A percentile compares a stretch with the other conserved stretches of the same genome.
Conservation (phyloP, 2,329 filamentous ascomycete genomes). For the Cytospora paraplurivora region DNA sequence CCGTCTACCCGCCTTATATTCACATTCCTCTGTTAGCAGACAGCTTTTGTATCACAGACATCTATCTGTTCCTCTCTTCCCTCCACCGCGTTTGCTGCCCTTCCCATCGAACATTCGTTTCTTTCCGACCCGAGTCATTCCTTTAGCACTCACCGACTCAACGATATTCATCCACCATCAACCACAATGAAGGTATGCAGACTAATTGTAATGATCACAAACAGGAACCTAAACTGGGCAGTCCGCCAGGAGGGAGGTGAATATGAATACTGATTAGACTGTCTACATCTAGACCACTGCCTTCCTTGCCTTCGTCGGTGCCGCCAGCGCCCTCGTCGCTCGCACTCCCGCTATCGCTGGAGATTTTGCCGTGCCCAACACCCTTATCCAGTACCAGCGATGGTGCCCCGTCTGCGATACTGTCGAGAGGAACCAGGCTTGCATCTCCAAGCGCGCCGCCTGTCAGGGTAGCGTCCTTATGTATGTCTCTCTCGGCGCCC, state of each 20-base stretch:
- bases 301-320: slow-evolving; percentile 23
- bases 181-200: slow-evolving; percentile 24
- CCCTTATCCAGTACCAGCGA: slow-evolving; percentile 27
- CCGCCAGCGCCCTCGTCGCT: slow-evolving; percentile 27
- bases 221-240: too few relatives aligned
- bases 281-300: slow-evolving; percentile 20
- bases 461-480: slow-evolving; percentile 23
- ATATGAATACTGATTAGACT: background rate
- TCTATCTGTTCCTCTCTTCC: slow-evolving; percentile 11
- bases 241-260: background rate
- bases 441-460: slow-evolving; percentile 17
- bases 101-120: background rate
- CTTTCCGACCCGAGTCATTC: slow-evolving; percentile 12
- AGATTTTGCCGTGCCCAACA: slow-evolving; percentile 7
- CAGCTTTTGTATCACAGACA: slow-evolving; percentile 2
- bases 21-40: background rate
- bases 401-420: slow-evolving; percentile 29
- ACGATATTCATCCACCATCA: background rate
- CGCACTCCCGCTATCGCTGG: slow-evolving; percentile 9
- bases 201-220: too few relatives aligned
- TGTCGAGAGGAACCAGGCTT: slow-evolving; percentile 25
- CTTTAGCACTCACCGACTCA: background rate
- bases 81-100: background rate
- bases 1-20: background rate
- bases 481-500: slow-evolving; percentile 15